Percentiles rank a stretch among this genome's conserved stretches.
These are phyloP conservation scores for Phytophthora fragariae DNA, from an alignment of 352 stramenopile species.

Conservation along the genomic window DNA sequence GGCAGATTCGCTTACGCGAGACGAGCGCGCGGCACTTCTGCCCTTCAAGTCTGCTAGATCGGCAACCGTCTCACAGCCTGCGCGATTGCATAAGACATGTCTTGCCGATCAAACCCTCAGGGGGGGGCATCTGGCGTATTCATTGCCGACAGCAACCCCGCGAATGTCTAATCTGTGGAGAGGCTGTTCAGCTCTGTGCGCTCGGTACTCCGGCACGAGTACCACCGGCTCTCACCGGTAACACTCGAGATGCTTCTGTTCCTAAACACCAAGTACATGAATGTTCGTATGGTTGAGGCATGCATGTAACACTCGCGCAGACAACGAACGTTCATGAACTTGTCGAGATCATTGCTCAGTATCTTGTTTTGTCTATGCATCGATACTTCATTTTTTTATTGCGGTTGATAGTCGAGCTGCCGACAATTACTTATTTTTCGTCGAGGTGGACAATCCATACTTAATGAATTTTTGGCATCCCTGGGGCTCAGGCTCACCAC, in stretches of 20 bases:
- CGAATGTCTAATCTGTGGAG: slow-evolving; percentile 5
- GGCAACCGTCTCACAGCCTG: too few species aligned
- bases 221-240: slow-evolving; percentile 4
- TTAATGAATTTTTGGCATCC: too few species aligned
- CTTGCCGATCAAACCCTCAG: not conserved
- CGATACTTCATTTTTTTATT: too few species aligned
- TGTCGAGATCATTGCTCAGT: too few species aligned
- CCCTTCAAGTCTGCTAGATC: not conserved
- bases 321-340: too few species aligned
- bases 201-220: slow-evolving; percentile 3
- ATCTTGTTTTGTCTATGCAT: too few species aligned
- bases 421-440: too few species aligned
- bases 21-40: not conserved
- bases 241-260: slow-evolving; percentile 15
- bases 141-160: not conserved
- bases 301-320: too few species aligned
- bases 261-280: not conserved
- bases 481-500: too few species aligned
- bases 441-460: too few species aligned
- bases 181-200: slow-evolving; percentile 8
- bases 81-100: not conserved
- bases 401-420: too few species aligned
- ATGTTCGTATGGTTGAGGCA: not conserved
- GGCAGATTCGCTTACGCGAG: not conserved
- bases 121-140: not conserved